Base-by-base conservation (phyloP, 192 early-diverging fungal genomes). In the Rhizoclosmatium globosum region DNA sequence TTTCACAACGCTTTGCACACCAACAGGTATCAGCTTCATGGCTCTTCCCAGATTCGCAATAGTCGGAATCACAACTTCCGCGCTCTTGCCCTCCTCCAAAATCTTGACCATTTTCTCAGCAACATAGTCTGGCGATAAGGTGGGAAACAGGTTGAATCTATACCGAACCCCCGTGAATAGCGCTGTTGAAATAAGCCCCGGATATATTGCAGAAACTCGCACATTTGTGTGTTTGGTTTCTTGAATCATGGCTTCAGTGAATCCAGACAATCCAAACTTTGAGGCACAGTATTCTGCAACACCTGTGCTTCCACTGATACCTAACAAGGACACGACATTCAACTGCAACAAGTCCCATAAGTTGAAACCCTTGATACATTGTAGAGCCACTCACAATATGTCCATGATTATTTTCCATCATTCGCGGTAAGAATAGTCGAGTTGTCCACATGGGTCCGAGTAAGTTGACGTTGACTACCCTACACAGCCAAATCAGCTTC, bases 261-360 rank as follows among this genome's bases (percentile, higher is more conserved):
- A 92, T 4, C 90, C 84, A 64, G 86, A 88, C 13, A 94, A 85
- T 42, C 90, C 95, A 31, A 93, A 91, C 78, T 96, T 96, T 62
- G 92, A 89, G 17, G 94, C 92, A 67, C 91, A 90, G 81, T 96
- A 96, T 71, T 91, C 92, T 23, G 88, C 91, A 85, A 85, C 42
- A 19, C 67, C 44, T 19, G 13, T 64, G 60, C 50, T 50, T 11
- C 78, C 78, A 38, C 47, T 74, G 38, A 72, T 41, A 23, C 70
- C 64, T 45, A 79, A 47, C 3, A 48, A 39, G 4, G 78, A 79
- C 61, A 56, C 39, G 13, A 79, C 64, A 50, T 59, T 79, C 57
- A 79, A n/a, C 78, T 79, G 23, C 3, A 48, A 64, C 13, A 7
- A 46, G 43, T 11, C 9, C 17, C 50, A 13, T 7, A 53, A 13